Base-by-base conservation (phyloP, 2,329 filamentous ascomycete species). In the Epichloe hybrida region DNA sequence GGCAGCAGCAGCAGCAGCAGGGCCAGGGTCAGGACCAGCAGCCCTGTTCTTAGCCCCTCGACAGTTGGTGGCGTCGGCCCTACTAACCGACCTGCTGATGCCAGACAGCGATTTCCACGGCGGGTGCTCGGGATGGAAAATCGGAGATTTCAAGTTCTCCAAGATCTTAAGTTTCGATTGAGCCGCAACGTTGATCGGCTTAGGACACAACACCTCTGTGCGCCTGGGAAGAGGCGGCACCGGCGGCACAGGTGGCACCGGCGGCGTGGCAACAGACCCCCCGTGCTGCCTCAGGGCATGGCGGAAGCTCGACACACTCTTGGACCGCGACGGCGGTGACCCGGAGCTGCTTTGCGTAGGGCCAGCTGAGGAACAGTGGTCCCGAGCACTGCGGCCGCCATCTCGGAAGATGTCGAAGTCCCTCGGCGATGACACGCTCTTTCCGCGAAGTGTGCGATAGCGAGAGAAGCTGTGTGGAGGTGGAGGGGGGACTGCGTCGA, bases 401-500 rank as follows among this genome's bases (percentile, higher is more conserved):
- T 61, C 60, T 42, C 54, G 54, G 53, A 59, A 66, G 36, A 66
- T 58, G 37, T 66, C 60, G 50, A 68, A 65, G 3, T 57, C 54
- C 6, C 55, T 58, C 6, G 50, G 39, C 40, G 64, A 61, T 21
- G 64, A 66, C 9, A 66, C 56, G 55, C 64, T 68, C 47, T 66
- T 68, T 34, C 65, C 66, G 5, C 65, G 60, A 21, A 67, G 58
- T 35, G 49, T 58, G 50, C 61, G 65, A 50, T 63, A 66, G 41
- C 62, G 62, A 4, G 67, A 68, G 9, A 57, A 52, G 15, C 57
- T 46, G 15, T 54, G 50, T 40, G 49, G 53, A 8, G 56, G 58
- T 20, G 58, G 58, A 51, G 53, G 54, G 51, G 56, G 51, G 55
- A 56, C 47, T 45, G 51, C 20, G 34, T 52, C 52, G 44, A 52